Percentiles rank a stretch among this genome's conserved stretches.
These are phyloP conservation scores for Lodderomyces margitis DNA, from an alignment of 1,139 yeast species.

Conservation along the genomic window DNA sequence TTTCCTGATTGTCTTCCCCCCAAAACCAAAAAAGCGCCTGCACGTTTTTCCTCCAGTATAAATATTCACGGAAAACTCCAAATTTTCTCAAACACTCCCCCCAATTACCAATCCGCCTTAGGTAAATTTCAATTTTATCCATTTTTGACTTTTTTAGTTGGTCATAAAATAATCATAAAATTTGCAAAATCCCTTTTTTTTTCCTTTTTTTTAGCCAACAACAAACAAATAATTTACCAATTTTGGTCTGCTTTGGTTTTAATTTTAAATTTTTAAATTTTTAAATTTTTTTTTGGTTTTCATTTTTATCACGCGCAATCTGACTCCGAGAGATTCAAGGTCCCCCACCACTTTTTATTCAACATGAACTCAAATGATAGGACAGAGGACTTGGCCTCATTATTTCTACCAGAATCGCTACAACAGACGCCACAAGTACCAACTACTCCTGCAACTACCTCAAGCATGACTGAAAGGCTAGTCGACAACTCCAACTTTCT, in stretches of 20 bases:
- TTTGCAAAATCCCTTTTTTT: too few species aligned
- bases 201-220: neutral
- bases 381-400: constrained; percentile 43
- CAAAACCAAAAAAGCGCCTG: neutral
- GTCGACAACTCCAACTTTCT: neutral
- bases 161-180: too few species aligned
- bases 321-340: constrained; percentile 12
- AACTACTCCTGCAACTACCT: constrained; percentile 4
- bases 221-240: too few species aligned
- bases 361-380: constrained; percentile 17
- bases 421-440: constrained; percentile 20
- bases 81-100: too few species aligned
- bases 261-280: neutral
- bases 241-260: too few species aligned
- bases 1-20: neutral
- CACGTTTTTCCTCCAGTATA: neutral
- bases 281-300: neutral
- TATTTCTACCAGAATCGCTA: constrained; percentile 43
- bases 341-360: neutral
- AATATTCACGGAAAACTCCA: neutral
- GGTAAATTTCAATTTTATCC: neutral
- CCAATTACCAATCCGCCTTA: too few species aligned
- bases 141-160: neutral
- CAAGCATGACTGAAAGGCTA: neutral
- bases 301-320: constrained; percentile 1